These are phyloP conservation scores for Mrakia hoshinonis DNA, from an alignment of 768 basidiomycete species.

Conservation along the genomic window DNA sequence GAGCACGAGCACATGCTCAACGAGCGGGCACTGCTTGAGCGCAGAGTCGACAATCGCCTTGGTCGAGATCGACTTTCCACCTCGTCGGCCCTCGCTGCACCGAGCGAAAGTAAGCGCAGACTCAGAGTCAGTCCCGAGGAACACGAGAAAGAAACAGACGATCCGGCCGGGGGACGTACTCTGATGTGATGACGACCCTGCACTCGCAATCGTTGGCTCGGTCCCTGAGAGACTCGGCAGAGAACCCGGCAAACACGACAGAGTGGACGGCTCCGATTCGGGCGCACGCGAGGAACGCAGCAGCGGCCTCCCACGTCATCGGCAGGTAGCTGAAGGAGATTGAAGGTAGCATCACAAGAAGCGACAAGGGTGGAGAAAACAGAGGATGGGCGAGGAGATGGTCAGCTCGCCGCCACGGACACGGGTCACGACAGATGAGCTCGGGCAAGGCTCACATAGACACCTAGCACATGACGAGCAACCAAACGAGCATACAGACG, in stretches of 20 bases:
- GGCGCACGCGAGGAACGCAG: conserved; percentile 94
- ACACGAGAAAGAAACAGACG: not conserved
- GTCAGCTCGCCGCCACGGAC: not conserved
- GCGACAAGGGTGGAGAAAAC: not conserved
- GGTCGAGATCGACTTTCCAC: conserved; percentile 82
- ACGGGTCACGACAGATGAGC: not conserved
- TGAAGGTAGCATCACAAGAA: too few relatives aligned
- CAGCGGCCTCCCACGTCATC: conserved; percentile 87
- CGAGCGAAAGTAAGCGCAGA: too few relatives aligned
- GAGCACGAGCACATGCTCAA: conserved; percentile 85
- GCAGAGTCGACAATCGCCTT: conserved; percentile 91
- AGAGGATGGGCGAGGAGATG: not conserved
- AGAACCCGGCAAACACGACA: conserved; percentile 96
- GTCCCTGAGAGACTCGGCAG: conserved; percentile 85
- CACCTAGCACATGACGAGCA: conserved; percentile 24
- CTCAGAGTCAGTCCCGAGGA: not conserved
- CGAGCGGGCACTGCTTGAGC: conserved; percentile 67
- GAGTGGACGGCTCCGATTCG: conserved; percentile 95
- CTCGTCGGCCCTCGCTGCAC: conserved; percentile 66
- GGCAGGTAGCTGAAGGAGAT: conserved; percentile 82
- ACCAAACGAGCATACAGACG: not conserved
- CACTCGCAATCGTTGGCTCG: conserved; percentile 80
- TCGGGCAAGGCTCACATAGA: conserved; percentile 34
- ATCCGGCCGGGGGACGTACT: conserved; percentile 41
- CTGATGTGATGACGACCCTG: conserved; percentile 86